These are phyloP conservation scores for Piromyces sp. DNA, from an alignment of 192 early-diverging fungal genomes.

Conservation along the genomic window DNA sequence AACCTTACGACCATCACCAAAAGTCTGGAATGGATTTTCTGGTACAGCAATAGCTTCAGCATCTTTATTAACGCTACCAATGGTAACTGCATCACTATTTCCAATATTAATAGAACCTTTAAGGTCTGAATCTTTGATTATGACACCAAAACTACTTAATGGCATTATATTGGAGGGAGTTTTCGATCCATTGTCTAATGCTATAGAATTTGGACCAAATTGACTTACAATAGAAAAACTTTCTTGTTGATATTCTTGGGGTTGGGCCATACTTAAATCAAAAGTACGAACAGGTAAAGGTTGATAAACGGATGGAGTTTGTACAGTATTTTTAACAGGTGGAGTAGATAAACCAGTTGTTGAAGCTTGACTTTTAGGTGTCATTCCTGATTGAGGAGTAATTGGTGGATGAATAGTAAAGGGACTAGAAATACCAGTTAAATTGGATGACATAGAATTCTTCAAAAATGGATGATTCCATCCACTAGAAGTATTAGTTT, in stretches of 20 bases:
- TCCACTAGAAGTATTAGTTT: not conserved
- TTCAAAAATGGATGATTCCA: not conserved
- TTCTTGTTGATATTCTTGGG: not conserved
- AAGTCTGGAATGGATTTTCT: not conserved
- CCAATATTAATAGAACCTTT: not conserved
- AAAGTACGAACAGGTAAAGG: not conserved
- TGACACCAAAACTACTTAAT: not conserved
- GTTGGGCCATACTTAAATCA: not conserved
- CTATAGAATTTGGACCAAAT: not conserved
- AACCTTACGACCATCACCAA: not conserved
- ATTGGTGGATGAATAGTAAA: not conserved
- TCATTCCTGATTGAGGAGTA: not conserved
- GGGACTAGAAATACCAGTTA: not conserved
- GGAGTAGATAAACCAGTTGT: not conserved
- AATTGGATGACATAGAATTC: not conserved
- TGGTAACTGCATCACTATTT: not conserved
- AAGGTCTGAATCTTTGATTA: not conserved
- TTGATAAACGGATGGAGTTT: not conserved
- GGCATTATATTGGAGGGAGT: not conserved
- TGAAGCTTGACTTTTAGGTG: not conserved
- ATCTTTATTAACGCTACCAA: not conserved
- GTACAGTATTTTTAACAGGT: not conserved
- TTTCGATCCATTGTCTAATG: not conserved
- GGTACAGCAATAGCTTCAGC: accelerated
- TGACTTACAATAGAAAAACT: not conserved